Evolutionary conservation across 495 filamentous ascomycete genomes (phyloP).

Genomic region (Amorphotheca resinae): DNA sequence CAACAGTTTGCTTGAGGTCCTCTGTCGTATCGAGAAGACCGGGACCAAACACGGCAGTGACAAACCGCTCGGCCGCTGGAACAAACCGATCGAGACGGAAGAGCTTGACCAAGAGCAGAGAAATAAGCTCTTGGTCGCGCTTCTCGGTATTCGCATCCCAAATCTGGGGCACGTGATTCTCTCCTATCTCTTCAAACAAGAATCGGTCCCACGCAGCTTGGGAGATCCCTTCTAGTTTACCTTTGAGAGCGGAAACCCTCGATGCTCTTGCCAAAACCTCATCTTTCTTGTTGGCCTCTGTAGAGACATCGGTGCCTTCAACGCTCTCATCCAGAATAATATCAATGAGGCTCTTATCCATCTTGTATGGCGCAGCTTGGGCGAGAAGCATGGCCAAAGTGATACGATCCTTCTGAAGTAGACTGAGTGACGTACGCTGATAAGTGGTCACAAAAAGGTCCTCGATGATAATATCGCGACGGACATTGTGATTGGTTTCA

Average conservation of each 20-base stretch:
- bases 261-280: constrained; percentile 56
- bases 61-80: constrained; percentile 79
- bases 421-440: constrained; percentile 80
- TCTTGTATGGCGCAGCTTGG: constrained; percentile 83
- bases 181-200: constrained; percentile 73
- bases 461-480: constrained; percentile 76
- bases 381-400: constrained; percentile 94
- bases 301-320: constrained; percentile 68
- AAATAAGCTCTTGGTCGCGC: constrained; percentile 67
- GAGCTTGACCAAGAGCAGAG: constrained; percentile 79
- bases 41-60: constrained; percentile 78
- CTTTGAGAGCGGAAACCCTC: constrained; percentile 62
- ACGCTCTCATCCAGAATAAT: constrained; percentile 68
- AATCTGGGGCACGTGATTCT: constrained; percentile 67
- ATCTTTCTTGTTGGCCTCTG: constrained; percentile 45
- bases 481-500: constrained; percentile 60
- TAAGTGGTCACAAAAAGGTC: constrained; percentile 87
- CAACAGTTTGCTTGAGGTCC: constrained; percentile 74
- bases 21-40: constrained; percentile 67
- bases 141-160: constrained; percentile 54
- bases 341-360: constrained; percentile 83
- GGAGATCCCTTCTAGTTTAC: constrained; percentile 48
- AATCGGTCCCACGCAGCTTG: constrained; percentile 64
- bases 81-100: constrained; percentile 94
- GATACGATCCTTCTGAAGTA: constrained; percentile 88